Base-by-base conservation (phyloP, 768 basidiomycete genomes). In the Phylloporus rhodoxanthus region DNA sequence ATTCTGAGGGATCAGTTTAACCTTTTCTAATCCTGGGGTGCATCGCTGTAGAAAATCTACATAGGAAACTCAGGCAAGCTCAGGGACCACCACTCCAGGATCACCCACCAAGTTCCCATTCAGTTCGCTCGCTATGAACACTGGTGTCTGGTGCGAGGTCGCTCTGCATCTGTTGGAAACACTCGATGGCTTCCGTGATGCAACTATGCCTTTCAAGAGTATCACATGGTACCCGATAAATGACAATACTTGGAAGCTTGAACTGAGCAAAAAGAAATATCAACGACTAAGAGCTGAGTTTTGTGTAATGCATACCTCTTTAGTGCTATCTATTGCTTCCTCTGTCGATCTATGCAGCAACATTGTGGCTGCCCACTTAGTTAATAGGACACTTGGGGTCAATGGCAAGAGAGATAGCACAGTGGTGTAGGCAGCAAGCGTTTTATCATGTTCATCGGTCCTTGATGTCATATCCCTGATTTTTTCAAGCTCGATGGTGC, bases 71-170 rank as follows among this genome's bases (percentile, higher is more conserved):
- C 5, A 42, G 38, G 15, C 1, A 2, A 26, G 1, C 5, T 3
- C 10, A 1, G 1, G 4, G 7, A 13, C 1, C 4, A 17, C 53
- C 3, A 15, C 8, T 4, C 1, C 1, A 0, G 2, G 1, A 15
- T 1, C 1, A 56, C 53, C 1, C 13, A 56, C 53, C 39, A 15
- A 15, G 8, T 13, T 44, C 48, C 53, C 53, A 56, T 1, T 37
- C 28, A 1, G n/a, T 1, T 17, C 13, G 36, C 10, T 47, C 53
- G 1, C 14, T 11, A 8, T 40, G 6, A 19, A 10, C 3, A n/a
- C 2, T 5, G 4, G 19, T 7, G 10, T 43, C 40, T 11, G 11
- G 13, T 3, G 17, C 6, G 5, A 17, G 42, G 6, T 54, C 52
- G 1, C 15, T 8, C 25, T 37, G 44, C 47, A 54, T 43, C 17